Percentiles rank a stretch among this genome's conserved stretches.
These are phyloP conservation scores for Pseudoscleropodium purum DNA, from an alignment of 225 moss, liverwort and hornwort genomes.

Conservation along the genomic window DNA sequence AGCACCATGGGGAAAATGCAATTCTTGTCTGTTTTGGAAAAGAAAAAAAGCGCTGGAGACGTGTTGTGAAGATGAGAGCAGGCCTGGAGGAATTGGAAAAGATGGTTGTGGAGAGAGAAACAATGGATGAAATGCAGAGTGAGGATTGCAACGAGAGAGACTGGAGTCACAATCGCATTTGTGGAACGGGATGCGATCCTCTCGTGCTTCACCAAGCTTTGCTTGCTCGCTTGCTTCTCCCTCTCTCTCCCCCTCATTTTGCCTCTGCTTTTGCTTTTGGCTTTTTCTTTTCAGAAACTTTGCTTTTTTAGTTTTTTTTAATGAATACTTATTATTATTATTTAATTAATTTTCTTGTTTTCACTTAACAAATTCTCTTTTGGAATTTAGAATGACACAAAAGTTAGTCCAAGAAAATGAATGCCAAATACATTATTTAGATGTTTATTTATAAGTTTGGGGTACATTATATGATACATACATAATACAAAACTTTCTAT, in stretches of 20 bases:
- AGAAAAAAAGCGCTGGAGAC: background rate
- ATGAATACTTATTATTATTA: background rate
- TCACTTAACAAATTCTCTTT: background rate
- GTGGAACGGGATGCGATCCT: background rate
- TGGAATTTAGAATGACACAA: background rate
- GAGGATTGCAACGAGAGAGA: background rate
- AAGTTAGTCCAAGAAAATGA: background rate
- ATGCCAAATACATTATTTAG: no score
- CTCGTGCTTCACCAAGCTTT: background rate
- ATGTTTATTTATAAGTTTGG: background rate
- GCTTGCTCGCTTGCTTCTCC: background rate
- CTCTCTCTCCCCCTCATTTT: background rate
- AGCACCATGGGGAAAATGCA: background rate
- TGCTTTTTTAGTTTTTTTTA: background rate
- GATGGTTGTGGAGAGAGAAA: background rate
- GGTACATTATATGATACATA: background rate
- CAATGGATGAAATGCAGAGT: background rate
- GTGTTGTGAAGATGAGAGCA: background rate
- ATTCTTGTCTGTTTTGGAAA: background rate
- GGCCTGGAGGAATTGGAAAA: background rate
- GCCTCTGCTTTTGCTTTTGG: background rate
- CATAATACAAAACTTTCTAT: background rate
- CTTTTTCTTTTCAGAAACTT: background rate
- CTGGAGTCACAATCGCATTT: background rate
- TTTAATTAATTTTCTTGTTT: background rate